Evolutionary conservation across 2,329 filamentous ascomycete genomes (phyloP).

Genomic region (Sclerotinia minor): DNA sequence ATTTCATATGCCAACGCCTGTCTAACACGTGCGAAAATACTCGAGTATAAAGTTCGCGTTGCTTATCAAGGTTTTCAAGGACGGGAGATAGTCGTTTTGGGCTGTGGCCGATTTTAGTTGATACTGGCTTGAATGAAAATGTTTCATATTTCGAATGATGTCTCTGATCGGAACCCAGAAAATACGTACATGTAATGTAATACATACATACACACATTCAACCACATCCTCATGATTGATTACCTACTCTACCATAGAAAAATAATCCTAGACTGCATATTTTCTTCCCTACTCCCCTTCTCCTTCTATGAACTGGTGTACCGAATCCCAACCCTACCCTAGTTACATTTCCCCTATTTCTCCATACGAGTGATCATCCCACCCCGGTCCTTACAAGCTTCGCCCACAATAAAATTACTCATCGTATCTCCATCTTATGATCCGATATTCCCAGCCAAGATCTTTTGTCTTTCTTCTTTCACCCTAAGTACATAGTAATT

Average conservation of each 20-base stretch:
- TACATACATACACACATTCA: not conserved
- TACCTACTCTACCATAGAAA: not conserved
- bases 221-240: not conserved
- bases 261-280: not conserved
- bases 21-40: not conserved
- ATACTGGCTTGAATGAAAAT: not conserved
- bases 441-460: no score
- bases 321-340: not conserved
- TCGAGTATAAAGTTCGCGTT: not conserved
- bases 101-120: not conserved
- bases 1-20: not conserved
- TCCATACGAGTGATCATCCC: not conserved
- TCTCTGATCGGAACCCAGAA: not conserved
- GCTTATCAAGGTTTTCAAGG: not conserved
- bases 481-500: no score
- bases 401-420: no score
- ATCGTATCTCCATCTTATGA: no score
- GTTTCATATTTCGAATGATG: slow-evolving; percentile 1
- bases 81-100: no score
- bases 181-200: not conserved
- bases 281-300: not conserved
- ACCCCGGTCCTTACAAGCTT: no score
- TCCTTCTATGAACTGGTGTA: not conserved
- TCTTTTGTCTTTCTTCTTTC: no score
- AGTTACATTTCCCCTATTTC: not conserved